A percentile compares a stretch with the other conserved stretches of the same genome.
phyloP scores from a whole-genome alignment of 2,329 filamentous ascomycete genomes.

The Alternaria alternata region DNA sequence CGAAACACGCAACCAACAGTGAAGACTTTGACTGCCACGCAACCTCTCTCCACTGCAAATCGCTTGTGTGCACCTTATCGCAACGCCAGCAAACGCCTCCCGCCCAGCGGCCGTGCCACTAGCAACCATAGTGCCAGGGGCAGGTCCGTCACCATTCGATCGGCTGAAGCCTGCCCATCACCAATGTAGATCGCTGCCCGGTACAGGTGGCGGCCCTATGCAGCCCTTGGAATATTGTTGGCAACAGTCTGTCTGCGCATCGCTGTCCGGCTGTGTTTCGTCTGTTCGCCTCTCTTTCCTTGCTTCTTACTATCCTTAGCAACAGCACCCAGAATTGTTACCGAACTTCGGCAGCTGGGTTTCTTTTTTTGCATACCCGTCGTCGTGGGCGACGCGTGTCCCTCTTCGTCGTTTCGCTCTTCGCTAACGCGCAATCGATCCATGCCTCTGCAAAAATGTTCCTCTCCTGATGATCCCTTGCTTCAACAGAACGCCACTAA shows the following conservation, averaged over 20 bases:
- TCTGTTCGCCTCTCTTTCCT: neutral
- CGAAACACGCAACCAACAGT: neutral
- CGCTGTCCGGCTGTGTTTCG: constrained; percentile 9
- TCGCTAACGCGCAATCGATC: constrained; percentile 1
- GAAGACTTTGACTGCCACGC: constrained; percentile 19
- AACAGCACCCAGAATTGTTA: neutral
- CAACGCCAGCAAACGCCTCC: constrained; percentile 22
- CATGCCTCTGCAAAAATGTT: neutral
- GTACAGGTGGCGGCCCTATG: constrained; percentile 3
- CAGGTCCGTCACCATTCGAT: constrained; percentile 17
- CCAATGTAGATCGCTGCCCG: constrained; percentile 10
- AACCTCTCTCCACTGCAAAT: constrained; percentile 20
- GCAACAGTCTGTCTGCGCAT: constrained; percentile 3
- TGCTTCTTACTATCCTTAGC: constrained; percentile 13
- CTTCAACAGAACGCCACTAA: constrained; percentile 6
- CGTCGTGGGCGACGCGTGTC: constrained; percentile 12
- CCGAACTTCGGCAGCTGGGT: neutral
- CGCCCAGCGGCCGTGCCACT: constrained; percentile 13
- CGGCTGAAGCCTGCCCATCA: constrained; percentile 6
- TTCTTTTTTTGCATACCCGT: constrained; percentile 1
- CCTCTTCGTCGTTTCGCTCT: neutral
- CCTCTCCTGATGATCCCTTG: constrained; percentile 9
- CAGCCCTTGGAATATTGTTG: constrained; percentile 4
- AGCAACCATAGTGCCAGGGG: constrained; percentile 21
- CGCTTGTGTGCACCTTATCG: constrained; percentile 25